These are phyloP conservation scores for Xylariaceae sp. DNA, from an alignment of 2,329 filamentous ascomycete species.

Conservation along the genomic window DNA sequence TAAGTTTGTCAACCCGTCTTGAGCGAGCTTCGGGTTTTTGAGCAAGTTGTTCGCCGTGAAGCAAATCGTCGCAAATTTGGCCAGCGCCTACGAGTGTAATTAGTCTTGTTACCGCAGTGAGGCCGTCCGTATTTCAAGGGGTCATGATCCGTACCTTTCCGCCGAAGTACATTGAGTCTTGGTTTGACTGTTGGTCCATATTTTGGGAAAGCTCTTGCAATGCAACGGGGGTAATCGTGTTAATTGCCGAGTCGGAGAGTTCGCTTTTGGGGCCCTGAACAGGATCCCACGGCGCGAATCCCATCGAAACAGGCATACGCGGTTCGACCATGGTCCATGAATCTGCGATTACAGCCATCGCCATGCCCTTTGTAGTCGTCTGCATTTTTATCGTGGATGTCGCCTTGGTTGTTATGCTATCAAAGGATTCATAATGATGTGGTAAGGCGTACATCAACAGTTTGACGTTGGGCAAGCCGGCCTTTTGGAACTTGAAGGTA, in stretches of 20 bases:
- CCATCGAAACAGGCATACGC: slow-evolving; percentile 66
- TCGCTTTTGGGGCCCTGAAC: slow-evolving; percentile 39
- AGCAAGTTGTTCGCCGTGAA: slow-evolving; percentile 61
- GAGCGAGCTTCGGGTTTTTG: slow-evolving; percentile 50
- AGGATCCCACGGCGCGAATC: slow-evolving; percentile 72
- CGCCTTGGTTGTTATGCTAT: slow-evolving; percentile 46
- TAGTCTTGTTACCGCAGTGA: not conserved
- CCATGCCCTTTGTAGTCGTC: slow-evolving; percentile 80
- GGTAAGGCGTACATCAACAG: slow-evolving; percentile 84
- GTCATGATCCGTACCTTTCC: slow-evolving; percentile 57
- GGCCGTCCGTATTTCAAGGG: not conserved
- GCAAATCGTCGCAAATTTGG: slow-evolving; percentile 67
- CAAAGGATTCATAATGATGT: slow-evolving; percentile 76
- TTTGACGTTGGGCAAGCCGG: slow-evolving; percentile 52
- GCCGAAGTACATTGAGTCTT: slow-evolving; percentile 87
- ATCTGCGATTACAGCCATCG: slow-evolving; percentile 65
- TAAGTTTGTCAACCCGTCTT: slow-evolving; percentile 53
- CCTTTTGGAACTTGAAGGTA: slow-evolving; percentile 65
- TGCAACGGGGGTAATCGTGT: slow-evolving; percentile 56
- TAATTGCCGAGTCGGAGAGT: slow-evolving; percentile 50
- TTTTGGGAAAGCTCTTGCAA: slow-evolving; percentile 70
- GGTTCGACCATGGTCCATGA: slow-evolving; percentile 73
- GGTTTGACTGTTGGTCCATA: slow-evolving; percentile 65
- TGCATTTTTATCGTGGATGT: slow-evolving; percentile 57
- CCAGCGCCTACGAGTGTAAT: slow-evolving; percentile 48